These are phyloP conservation scores for Kazachstania taianensis DNA, from an alignment of 805 yeast species.

Conservation along the genomic window DNA sequence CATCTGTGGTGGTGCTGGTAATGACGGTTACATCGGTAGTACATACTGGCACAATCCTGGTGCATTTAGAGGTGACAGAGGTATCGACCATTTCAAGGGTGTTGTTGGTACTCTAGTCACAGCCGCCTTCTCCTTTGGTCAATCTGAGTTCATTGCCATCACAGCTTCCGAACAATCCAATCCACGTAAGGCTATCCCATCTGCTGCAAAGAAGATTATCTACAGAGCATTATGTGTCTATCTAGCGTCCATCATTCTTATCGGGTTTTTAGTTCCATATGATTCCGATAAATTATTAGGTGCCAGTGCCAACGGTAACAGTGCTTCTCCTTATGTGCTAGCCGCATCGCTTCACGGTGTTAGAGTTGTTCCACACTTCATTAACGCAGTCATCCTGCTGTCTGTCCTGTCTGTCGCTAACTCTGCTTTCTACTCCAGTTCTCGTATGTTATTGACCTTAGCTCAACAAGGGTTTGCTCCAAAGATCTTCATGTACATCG, in stretches of 20 bases:
- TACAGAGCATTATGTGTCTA: constrained; percentile 46
- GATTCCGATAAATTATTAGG: constrained; percentile 36
- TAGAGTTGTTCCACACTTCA: constrained; percentile 56
- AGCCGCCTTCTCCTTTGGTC: constrained; percentile 54
- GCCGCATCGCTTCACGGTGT: constrained; percentile 53
- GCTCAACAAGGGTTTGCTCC: constrained; percentile 71
- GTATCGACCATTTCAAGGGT: constrained; percentile 44
- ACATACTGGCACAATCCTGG: constrained; percentile 47
- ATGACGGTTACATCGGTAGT: constrained; percentile 40
- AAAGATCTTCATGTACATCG: constrained; percentile 40
- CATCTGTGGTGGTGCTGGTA: constrained; percentile 34
- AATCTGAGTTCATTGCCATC: constrained; percentile 48
- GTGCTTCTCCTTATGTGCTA: constrained; percentile 63
- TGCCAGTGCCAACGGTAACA: constrained; percentile 32
- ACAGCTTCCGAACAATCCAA: constrained; percentile 49
- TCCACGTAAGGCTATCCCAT: constrained; percentile 47
- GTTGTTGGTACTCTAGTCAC: constrained; percentile 42
- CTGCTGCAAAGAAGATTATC: constrained; percentile 45
- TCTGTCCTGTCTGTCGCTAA: constrained; percentile 71
- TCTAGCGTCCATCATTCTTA: constrained; percentile 36
- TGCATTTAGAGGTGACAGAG: constrained; percentile 32
- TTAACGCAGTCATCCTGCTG: constrained; percentile 61
- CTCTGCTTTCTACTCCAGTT: constrained; percentile 61
- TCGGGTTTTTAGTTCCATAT: constrained; percentile 48
- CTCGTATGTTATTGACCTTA: constrained; percentile 59